Evolutionary conservation across 768 basidiomycete species (phyloP), one percentile per base, ranked within the genome.

Genomic region (Xerocomus potaroensis): DNA sequence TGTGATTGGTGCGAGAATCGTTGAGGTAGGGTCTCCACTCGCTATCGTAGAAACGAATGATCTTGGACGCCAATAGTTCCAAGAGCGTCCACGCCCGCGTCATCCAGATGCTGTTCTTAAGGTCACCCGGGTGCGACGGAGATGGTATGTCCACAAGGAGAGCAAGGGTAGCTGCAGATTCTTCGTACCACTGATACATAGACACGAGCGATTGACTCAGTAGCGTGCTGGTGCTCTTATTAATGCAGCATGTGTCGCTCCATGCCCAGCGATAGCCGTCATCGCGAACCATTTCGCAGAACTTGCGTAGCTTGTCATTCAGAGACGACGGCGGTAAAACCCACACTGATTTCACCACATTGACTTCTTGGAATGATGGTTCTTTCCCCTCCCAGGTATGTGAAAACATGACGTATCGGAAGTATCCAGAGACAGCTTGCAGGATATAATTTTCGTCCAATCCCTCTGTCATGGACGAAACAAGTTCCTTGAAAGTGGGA

Each of bases 311-410:
- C 35, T 53, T 53, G 35, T 45, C 35, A 4, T 45, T 50, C 31
- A 33, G 30, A 8, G 18, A 44, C 12, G 37, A 40, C 7, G 43
- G 15, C n/a, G 36, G 40, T 2, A 50, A 22, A 30, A 31, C 39
- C 48, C 44, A 46, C 16, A 53, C 44, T 5, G 51, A 53, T 38
- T 53, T 45, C 12, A 35, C 48, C 8, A 24, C 16, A 2, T 41
- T 50, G 18, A 53, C 48, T 23, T 50, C 51, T 24, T 53, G 48
- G 31, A 50, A 53, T 1, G 49, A 42, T 10, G 51, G 51, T 14
- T 53, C 51, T 39, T 53, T 45, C 43, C 49, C 53, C 36, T 54
- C 43, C 50, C 50, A 54, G 10, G 18, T 33, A 31, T 54, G 53
- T 6, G 53, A 54, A 43, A 54, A 48, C 46, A 42, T 53, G 34